phyloP scores from a whole-genome alignment of 768 basidiomycete genomes.

The Kwoniella dendrophila region DNA sequence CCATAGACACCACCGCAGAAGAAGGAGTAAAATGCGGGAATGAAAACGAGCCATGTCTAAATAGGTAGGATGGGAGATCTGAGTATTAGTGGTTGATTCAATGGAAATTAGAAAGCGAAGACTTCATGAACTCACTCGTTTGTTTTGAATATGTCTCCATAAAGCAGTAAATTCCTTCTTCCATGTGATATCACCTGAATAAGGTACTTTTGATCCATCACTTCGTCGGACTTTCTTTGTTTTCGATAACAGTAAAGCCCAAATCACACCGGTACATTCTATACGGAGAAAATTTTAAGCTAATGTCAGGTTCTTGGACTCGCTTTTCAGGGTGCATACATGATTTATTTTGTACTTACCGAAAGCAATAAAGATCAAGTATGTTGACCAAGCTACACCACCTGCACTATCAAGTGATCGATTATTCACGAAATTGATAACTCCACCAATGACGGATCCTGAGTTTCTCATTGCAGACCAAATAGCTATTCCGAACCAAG shows the following conservation, averaged over 20 bases:
- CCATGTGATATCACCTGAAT: slow-evolving; percentile 1
- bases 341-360: background rate
- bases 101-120: background rate
- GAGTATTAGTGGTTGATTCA: too few relatives aligned
- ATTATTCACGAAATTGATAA: slow-evolving; percentile 10
- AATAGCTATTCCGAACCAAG: too few relatives aligned
- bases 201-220: slow-evolving; percentile 9
- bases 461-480: slow-evolving; percentile 20
- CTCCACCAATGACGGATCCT: slow-evolving; percentile 14
- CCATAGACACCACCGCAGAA: slow-evolving; percentile 17
- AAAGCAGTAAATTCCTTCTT: slow-evolving; percentile 6
- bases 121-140: background rate
- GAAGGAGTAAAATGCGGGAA: slow-evolving; percentile 10
- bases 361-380: slow-evolving; percentile 5
- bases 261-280: slow-evolving; percentile 10
- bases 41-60: background rate
- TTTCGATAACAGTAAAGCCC: slow-evolving; percentile 1
- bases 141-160: slow-evolving; percentile 13
- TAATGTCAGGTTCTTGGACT: too few relatives aligned
- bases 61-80: too few relatives aligned
- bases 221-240: slow-evolving; percentile 7
- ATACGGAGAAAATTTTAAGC: background rate
- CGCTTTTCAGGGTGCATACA: too few relatives aligned
- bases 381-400: slow-evolving; percentile 9
- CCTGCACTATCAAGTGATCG: slow-evolving; percentile 1